Evolutionary conservation across 257 asterid genomes (phyloP), one percentile per base, ranked within the genome.

Genomic region (Fraxinus excelsior): DNA sequence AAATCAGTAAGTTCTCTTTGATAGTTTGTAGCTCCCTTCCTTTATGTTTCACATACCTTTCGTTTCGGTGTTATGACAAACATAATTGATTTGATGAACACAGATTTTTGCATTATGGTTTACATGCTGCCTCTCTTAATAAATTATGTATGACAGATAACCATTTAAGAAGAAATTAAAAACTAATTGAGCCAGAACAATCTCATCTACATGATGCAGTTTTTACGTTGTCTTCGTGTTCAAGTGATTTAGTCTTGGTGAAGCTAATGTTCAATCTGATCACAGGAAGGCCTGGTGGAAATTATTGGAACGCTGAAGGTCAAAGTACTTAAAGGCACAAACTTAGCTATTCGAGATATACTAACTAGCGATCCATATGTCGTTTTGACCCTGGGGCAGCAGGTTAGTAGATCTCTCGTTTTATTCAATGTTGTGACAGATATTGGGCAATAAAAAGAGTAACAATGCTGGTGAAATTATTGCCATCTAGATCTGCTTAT

Each of bases 341-440:
- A 96, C 79, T 82, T 96, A 86, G 98, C 98, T 38, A 78, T 93
- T 72, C 91, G 99, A 67, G 99, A 96, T 83, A 87, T 93, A 94
- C 85, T 89, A 64, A 85, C 99, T 9, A 96, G 99, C 75, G 98
- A 96, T 87, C 98, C 99, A 8, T 93, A 96, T 74, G 94, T 93
- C 67, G 90, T 96, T 72, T 68, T 93, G 86, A 84, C 70, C 58
- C 93, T 93, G 56, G 98, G 98, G 49, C 86, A 88, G 75, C 98
- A 96, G 97, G 99, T 93, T 78, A 71, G 83, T 78, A 29, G 1
- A 60, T 56, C 49, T 40, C 67, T 65, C n/a, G 51, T 23, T 23
- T 23, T 7, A 60, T 23, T 60, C 10, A 0, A 60, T 60, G 8
- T 60, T 60, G 29, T 16, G 26, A 58, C 67, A 23, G 1, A 40